Conservation (phyloP, 495 filamentous ascomycete species). For the Physcia stellaris region DNA sequence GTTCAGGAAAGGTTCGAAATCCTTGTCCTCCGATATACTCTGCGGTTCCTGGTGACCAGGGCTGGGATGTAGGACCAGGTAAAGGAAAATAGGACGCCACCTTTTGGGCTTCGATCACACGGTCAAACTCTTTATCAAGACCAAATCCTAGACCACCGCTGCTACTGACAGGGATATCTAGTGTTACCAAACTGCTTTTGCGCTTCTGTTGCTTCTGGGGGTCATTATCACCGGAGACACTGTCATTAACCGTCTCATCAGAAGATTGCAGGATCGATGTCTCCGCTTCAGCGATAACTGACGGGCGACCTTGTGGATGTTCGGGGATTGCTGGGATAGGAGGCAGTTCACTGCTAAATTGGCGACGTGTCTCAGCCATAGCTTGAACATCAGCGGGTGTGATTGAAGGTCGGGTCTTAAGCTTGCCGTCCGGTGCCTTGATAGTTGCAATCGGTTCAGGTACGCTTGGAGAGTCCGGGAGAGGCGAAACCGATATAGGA, state of each 20-base stretch:
- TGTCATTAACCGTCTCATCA: slow-evolving; percentile 1
- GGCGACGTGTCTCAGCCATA: slow-evolving; percentile 77
- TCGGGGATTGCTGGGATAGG: slow-evolving; percentile 49
- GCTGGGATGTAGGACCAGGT: slow-evolving; percentile 15
- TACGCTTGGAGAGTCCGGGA: slow-evolving; percentile 43
- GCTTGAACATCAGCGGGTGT: slow-evolving; percentile 71
- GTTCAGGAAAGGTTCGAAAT: slow-evolving; percentile 11
- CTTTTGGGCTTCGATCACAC: slow-evolving; percentile 96
- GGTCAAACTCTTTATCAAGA: slow-evolving; percentile 83
- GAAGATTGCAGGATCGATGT: slow-evolving; percentile 13
- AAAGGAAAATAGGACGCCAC: slow-evolving; percentile 52
- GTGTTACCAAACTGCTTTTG: slow-evolving; percentile 37
- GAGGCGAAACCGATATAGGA: slow-evolving; percentile 33
- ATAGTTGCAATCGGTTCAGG: slow-evolving; percentile 83
- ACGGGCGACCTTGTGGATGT: slow-evolving; percentile 37
- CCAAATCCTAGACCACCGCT: slow-evolving; percentile 57
- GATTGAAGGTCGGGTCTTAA: slow-evolving; percentile 81
- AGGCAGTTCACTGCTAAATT: slow-evolving; percentile 55
- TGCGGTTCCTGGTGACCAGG: slow-evolving; percentile 8
- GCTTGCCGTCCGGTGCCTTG: slow-evolving; percentile 69
- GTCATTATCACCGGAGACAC: slow-evolving; percentile 10
- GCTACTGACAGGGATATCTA: slow-evolving; percentile 53
- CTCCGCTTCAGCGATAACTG: slow-evolving; percentile 25
- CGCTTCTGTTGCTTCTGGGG: slow-evolving; percentile 24
- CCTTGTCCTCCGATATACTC: slow-evolving; percentile 17